Evolutionary conservation across 768 basidiomycete genomes (phyloP), one percentile per base, ranked within the genome.

Genomic region (Lactarius hengduanensis): DNA sequence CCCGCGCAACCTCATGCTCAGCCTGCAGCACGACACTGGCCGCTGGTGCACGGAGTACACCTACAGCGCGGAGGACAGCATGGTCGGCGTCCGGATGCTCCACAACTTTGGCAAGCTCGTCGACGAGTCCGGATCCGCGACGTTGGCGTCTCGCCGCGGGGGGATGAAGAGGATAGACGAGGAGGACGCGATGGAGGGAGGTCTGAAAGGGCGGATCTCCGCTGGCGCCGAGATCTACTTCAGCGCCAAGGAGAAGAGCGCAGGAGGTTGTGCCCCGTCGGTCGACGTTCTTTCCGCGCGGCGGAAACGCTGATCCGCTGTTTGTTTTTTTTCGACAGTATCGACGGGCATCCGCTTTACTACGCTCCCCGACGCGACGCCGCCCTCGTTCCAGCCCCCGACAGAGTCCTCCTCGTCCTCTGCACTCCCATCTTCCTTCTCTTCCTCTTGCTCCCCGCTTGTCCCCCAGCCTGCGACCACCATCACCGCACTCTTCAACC

Each of bases 321-420:
- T 36, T 36, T 11, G 13, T 34, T 34, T 16, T 54, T 32, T 54
- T 41, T 41, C 26, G 62, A 9, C 71, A 96, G 94, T 97, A 0
- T 97, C 96, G 1, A 92, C 94, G 22, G 96, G 94, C 18, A 83
- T 96, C 50, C 87, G 96, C n/a, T 98, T 97, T 75, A 91, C 93
- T 4, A 98, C 96, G 1, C 78, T 96, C 4, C 92, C 94, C 2
- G 92, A 96, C 70, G 82, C 86, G 0, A 85, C 89, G 8, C 82
- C 87, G 0, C 82, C 89, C 4, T 87, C 88, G 53, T 84, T 86
- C 70, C 86, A 86, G 71, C 71, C 82, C 2, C 78, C 76, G 16
- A 77, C 77, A 8, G 67, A 78, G 8, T 72, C 79, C 4, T 74
- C 80, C 0, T 77, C 80, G 10, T 74, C 81, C 18, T 36, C 73